Percentiles rank a stretch among this genome's conserved stretches.
Evolutionary conservation across 257 asterid genomes (phyloP).

Genomic region (Nicotiana undulata): DNA sequence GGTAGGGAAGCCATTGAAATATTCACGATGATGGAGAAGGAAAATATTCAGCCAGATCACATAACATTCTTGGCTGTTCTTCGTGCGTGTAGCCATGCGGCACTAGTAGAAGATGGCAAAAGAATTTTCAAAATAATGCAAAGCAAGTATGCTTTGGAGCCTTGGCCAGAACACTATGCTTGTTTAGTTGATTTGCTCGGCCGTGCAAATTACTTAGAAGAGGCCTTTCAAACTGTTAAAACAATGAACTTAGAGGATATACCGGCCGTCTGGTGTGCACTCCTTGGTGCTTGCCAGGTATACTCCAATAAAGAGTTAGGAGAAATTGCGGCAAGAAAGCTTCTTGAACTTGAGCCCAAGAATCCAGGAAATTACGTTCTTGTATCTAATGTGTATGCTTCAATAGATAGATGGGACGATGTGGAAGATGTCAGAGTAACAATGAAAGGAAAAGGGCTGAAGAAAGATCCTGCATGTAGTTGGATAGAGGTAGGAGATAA

Average conservation of each 20-base stretch:
- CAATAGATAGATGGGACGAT: slow-evolving; percentile 64
- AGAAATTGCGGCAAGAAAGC: slow-evolving; percentile 65
- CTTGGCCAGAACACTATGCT: slow-evolving; percentile 86
- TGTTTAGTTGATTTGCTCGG: slow-evolving; percentile 85
- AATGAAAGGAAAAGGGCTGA: slow-evolving; percentile 60
- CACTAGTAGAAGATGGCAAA: slow-evolving; percentile 64
- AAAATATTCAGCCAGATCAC: slow-evolving; percentile 49
- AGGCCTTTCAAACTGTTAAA: slow-evolving; percentile 47
- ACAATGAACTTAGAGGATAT: slow-evolving; percentile 51
- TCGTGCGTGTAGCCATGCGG: slow-evolving; percentile 79
- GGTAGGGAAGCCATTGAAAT: slow-evolving; percentile 44
- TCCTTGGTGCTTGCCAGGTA: slow-evolving; percentile 61
- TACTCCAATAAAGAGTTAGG: slow-evolving; percentile 56
- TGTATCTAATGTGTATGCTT: slow-evolving; percentile 63
- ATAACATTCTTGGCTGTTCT: slow-evolving; percentile 61
- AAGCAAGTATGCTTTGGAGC: slow-evolving; percentile 42
- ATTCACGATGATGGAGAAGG: slow-evolving; percentile 42
- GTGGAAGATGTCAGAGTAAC: slow-evolving; percentile 52
- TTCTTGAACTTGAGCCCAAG: slow-evolving; percentile 63
- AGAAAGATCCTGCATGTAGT: slow-evolving; percentile 86
- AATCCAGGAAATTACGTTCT: slow-evolving; percentile 80
- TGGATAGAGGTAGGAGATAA: slow-evolving; percentile 63
- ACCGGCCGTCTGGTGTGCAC: slow-evolving; percentile 66
- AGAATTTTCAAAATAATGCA: slow-evolving; percentile 41
- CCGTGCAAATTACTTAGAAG: slow-evolving; percentile 66